These are phyloP conservation scores for Hydrangea macrophylla DNA, from an alignment of 148 eudicot species.

Conservation along the genomic window DNA sequence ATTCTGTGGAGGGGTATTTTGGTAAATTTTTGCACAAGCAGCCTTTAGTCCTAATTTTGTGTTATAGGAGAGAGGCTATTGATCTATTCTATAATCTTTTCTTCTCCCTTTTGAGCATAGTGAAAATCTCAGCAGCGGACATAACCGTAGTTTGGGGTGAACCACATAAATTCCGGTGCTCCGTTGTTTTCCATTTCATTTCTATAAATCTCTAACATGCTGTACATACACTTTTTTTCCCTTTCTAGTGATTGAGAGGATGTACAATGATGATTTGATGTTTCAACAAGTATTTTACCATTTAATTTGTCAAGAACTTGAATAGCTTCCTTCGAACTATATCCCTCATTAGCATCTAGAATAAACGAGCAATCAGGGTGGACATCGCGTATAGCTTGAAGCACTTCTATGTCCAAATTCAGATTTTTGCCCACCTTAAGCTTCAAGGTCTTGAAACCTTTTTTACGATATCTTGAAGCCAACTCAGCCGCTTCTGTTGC, in stretches of 20 bases:
- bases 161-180: too few relatives aligned
- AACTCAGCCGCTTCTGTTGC: constrained; percentile 59
- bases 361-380: constrained; percentile 70
- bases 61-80: too few relatives aligned
- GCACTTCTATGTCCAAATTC: constrained; percentile 65
- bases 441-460: constrained; percentile 79
- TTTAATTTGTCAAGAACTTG: constrained; percentile 65
- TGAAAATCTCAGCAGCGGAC: too few relatives aligned
- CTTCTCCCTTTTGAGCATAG: too few relatives aligned
- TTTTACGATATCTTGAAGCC: constrained; percentile 56
- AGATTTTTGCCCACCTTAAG: constrained; percentile 86
- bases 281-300: constrained; percentile 35
- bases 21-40: too few relatives aligned
- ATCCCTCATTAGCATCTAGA: constrained; percentile 93
- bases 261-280: background rate
- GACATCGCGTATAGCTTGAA: constrained; percentile 56
- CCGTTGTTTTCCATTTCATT: too few relatives aligned
- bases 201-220: too few relatives aligned
- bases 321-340: constrained; percentile 65
- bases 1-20: too few relatives aligned
- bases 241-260: background rate
- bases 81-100: background rate
- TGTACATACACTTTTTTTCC: too few relatives aligned
- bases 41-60: too few relatives aligned
- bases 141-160: too few relatives aligned